Conservation (phyloP, 1,284 basidiomycete species). For the Cutaneotrichosporon sp. region DNA sequence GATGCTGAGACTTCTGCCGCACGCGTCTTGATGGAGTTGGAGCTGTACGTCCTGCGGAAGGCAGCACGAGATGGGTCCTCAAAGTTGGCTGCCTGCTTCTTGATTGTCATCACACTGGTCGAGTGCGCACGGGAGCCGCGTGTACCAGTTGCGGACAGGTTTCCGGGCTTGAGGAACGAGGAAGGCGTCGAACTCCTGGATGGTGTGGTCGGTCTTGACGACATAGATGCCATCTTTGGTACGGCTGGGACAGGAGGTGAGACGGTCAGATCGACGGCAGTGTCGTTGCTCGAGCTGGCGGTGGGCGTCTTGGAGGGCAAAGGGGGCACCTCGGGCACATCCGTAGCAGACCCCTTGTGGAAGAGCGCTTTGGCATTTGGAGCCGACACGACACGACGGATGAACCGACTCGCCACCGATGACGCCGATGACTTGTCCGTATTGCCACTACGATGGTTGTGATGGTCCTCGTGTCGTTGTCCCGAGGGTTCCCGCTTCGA, state of each 20-base stretch:
- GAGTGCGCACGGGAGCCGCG: conserved; percentile 32
- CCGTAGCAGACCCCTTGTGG: conserved; percentile 29
- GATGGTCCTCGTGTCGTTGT: conserved; percentile 9
- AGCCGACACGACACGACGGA: conserved; percentile 91
- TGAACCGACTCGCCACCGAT: conserved; percentile 68
- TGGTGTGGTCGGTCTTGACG: conserved; percentile 56
- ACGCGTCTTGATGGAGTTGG: conserved; percentile 94
- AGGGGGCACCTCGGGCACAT: conserved; percentile 39
- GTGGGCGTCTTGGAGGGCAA: conserved; percentile 28
- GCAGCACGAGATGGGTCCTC: conserved; percentile 57
- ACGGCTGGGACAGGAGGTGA: conserved; percentile 23
- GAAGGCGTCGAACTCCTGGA: conserved; percentile 33
- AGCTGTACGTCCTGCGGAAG: conserved; percentile 92
- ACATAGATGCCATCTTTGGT: conserved; percentile 1
- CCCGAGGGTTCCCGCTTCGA: conserved; percentile 1
- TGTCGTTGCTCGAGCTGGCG: conserved; percentile 2
- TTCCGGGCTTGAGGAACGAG: conserved; percentile 52
- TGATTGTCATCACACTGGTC: conserved; percentile 21
- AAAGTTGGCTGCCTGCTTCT: conserved; percentile 6
- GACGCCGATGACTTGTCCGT: conserved; percentile 30
- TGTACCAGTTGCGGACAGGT: conserved; percentile 34
- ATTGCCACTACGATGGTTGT: conserved; percentile 7
- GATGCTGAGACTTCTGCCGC: conserved; percentile 85
- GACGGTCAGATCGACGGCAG: conserved; percentile 26
- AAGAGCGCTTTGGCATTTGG: conserved; percentile 94